These are phyloP conservation scores for Tinospora cordifolia DNA, from an alignment of 164 flowering plant species.

Conservation along the genomic window DNA sequence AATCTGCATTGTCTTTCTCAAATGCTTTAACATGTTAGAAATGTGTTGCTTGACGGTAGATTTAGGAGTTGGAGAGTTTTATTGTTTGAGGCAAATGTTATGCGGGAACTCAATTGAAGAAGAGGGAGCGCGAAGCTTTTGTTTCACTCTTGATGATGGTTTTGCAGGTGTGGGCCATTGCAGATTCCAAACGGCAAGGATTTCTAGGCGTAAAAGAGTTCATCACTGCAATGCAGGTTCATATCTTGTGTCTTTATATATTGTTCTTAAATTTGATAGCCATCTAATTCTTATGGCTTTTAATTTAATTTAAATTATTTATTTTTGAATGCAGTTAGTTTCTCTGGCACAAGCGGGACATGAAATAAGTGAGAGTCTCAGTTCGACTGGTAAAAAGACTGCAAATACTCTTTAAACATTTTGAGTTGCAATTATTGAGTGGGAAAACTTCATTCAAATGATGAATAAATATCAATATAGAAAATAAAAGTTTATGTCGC, in stretches of 20 bases:
- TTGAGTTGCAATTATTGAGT: neutral
- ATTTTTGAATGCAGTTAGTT: conserved; percentile 41
- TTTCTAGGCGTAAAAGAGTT: conserved; percentile 83
- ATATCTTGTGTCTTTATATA: neutral
- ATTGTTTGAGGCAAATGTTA: too few species aligned
- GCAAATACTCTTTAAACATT: neutral
- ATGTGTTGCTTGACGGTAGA: neutral
- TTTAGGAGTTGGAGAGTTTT: neutral
- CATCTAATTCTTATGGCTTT: conserved; percentile 1
- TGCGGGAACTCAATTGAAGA: neutral
- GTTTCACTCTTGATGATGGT: neutral
- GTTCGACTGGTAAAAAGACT: conserved; percentile 35
- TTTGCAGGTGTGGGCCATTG: conserved; percentile 89
- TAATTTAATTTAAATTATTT: neutral
- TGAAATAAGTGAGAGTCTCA: conserved; percentile 45
- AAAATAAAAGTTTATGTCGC: neutral
- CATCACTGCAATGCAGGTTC: conserved; percentile 83
- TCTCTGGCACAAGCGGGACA: conserved; percentile 84
- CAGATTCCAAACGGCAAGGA: conserved; percentile 88
- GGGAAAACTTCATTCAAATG: neutral
- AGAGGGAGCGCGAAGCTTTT: neutral
- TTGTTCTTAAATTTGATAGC: neutral
- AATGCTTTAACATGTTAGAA: too few species aligned
- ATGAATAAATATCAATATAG: neutral
- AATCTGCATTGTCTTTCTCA: too few species aligned